These are phyloP conservation scores for Asparagopsis taxiformis DNA, from an alignment of 31 red algal genomes.

Conservation along the genomic window DNA sequence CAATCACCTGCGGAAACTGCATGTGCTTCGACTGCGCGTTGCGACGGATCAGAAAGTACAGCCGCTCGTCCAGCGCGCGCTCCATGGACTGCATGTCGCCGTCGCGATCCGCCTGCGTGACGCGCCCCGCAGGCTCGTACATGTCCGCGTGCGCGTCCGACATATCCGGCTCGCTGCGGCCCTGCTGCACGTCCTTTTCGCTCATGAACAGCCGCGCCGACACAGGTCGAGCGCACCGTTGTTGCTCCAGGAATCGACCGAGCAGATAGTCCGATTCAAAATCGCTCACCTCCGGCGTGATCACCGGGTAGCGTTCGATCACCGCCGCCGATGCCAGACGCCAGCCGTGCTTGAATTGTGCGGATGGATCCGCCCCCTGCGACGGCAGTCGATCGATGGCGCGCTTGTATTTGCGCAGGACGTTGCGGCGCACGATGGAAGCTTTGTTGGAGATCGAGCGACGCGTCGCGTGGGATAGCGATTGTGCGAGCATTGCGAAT, in stretches of 20 bases:
- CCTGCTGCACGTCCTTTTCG: constrained; percentile 30
- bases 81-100: constrained; percentile 50
- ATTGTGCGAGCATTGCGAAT: neutral
- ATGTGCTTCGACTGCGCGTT: constrained; percentile 6
- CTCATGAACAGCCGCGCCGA: constrained; percentile 41
- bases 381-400: constrained; percentile 43
- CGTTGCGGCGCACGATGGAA: constrained; percentile 16
- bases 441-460: constrained; percentile 3
- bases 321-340: constrained; percentile 59
- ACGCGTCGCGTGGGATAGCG: neutral
- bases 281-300: constrained; percentile 56
- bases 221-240: constrained; percentile 38
- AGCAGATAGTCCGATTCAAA: constrained; percentile 49
- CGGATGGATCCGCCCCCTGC: constrained; percentile 43
- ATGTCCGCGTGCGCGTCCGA: constrained; percentile 43
- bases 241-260: constrained; percentile 27
- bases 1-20: constrained; percentile 70
- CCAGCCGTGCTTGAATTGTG: constrained; percentile 43
- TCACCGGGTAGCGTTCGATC: constrained; percentile 70
- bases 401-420: constrained; percentile 44
- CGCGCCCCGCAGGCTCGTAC: constrained; percentile 56
- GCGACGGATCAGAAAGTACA: constrained; percentile 72
- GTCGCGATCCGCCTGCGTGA: constrained; percentile 55
- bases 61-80: constrained; percentile 49
- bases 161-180: constrained; percentile 22